Percentiles rank a stretch among this genome's conserved stretches.
These are phyloP conservation scores for Elsinoe necatrix DNA, from an alignment of 2,329 filamentous ascomycete genomes.

Conservation along the genomic window DNA sequence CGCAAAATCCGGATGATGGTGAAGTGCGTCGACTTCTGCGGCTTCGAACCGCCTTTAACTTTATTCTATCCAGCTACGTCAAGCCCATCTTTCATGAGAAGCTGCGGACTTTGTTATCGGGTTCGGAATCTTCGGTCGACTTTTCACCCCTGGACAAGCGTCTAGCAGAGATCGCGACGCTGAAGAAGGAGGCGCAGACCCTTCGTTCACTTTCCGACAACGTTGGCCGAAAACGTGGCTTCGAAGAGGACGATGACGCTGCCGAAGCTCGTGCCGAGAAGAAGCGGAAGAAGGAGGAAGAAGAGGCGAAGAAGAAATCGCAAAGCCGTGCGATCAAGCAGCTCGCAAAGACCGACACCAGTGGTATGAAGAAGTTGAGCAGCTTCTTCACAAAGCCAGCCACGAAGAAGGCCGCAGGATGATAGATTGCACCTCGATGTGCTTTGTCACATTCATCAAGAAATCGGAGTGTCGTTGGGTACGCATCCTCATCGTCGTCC, in stretches of 20 bases:
- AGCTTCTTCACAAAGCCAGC: conserved; percentile 73
- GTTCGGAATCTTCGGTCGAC: conserved; percentile 41
- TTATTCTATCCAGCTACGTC: conserved; percentile 56
- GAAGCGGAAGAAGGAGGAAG: conserved; percentile 77
- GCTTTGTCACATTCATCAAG: no score
- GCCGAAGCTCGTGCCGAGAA: conserved; percentile 59
- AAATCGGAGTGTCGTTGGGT: not conserved
- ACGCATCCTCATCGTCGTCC: conserved; percentile 29
- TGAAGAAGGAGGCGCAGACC: conserved; percentile 64
- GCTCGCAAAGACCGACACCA: conserved; percentile 81
- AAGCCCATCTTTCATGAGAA: conserved; percentile 35
- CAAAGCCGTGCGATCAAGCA: conserved; percentile 70
- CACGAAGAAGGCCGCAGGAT: conserved; percentile 21
- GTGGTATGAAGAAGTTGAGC: conserved; percentile 95
- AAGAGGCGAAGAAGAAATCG: conserved; percentile 75
- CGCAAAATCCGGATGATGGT: conserved; percentile 23
- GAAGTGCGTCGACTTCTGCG: conserved; percentile 54
- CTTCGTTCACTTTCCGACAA: conserved; percentile 62
- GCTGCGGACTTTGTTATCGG: conserved; percentile 37
- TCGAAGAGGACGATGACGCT: conserved; percentile 56
- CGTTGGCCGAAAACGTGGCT: conserved; percentile 53
- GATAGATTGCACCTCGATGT: not conserved
- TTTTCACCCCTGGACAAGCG: conserved; percentile 66
- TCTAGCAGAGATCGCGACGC: conserved; percentile 53
- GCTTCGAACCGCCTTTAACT: conserved; percentile 55